phyloP scores from a whole-genome alignment of 2,329 filamentous ascomycete species.

The Scortechinia acanthostroma region DNA sequence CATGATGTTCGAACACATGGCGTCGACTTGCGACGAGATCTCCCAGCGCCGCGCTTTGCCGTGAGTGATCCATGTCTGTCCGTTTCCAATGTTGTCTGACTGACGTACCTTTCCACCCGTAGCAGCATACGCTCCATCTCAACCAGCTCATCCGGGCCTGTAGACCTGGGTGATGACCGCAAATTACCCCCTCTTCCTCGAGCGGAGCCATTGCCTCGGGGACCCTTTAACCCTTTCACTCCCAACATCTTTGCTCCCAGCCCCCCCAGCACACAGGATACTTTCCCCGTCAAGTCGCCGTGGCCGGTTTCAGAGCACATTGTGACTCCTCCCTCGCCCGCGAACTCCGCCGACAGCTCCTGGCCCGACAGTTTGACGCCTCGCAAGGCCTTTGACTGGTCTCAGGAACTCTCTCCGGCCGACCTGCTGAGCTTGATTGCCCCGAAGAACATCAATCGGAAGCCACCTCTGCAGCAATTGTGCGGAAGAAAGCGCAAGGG shows the following conservation, averaged over 20 bases:
- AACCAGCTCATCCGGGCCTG: constrained; percentile 9
- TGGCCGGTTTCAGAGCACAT: constrained; percentile 17
- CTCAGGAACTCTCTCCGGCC: constrained; percentile 17
- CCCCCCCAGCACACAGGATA: constrained; percentile 20
- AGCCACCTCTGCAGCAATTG: constrained; percentile 24
- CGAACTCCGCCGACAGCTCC: constrained; percentile 23
- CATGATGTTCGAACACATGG: constrained; percentile 19
- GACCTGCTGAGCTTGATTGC: constrained; percentile 22
- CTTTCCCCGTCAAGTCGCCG: constrained; percentile 19
- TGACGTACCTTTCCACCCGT: not conserved
- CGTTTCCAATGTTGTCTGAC: not conserved
- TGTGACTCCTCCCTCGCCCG: constrained; percentile 22
- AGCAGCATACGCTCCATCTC: constrained; percentile 12
- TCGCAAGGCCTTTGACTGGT: constrained; percentile 18
- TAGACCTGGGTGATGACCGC: constrained; percentile 20
- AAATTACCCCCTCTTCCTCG: constrained; percentile 24
- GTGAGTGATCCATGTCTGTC: no score
- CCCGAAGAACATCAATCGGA: constrained; percentile 24
- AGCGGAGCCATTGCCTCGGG: constrained; percentile 22
- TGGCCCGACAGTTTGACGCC: constrained; percentile 20
- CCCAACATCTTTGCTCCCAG: constrained; percentile 16
- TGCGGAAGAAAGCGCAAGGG: constrained; percentile 27
- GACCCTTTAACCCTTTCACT: constrained; percentile 24
- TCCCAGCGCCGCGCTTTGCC: constrained; percentile 21
- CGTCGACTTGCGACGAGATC: constrained; percentile 14